phyloP scores from a whole-genome alignment of 176 grass and related monocot species.

The Oropetium thomaeum region DNA sequence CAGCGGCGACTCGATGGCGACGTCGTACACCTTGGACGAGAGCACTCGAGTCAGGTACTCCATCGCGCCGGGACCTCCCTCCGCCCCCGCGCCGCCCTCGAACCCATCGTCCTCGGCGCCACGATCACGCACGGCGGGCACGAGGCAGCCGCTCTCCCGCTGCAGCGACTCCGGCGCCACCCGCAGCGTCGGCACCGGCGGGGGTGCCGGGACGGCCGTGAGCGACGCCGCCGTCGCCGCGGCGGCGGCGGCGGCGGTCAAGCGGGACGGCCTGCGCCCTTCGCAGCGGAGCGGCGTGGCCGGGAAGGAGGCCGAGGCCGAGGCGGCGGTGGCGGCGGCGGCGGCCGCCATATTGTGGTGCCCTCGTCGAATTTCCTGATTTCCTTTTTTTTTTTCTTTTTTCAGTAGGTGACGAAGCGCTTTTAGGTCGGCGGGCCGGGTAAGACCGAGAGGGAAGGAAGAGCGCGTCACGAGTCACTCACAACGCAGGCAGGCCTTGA shows the following conservation, averaged over 20 bases:
- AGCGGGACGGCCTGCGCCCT: neutral
- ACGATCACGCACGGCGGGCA: neutral
- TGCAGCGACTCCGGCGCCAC: constrained; percentile 64
- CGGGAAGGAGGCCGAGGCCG: neutral
- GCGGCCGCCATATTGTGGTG: constrained; percentile 51
- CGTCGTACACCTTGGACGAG: constrained; percentile 89
- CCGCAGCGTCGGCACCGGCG: constrained; percentile 41
- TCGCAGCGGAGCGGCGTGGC: neutral
- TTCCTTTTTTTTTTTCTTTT: neutral
- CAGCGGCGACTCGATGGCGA: constrained; percentile 77
- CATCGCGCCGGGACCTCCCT: constrained; percentile 64
- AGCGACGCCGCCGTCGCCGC: constrained; percentile 10
- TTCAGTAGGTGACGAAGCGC: neutral
- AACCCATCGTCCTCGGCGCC: neutral
- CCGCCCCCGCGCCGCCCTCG: neutral
- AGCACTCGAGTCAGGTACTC: constrained; percentile 82
- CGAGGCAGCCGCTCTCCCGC: constrained; percentile 64
- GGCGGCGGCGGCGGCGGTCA: constrained; percentile 9
- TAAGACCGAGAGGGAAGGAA: neutral
- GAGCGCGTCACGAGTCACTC: constrained; percentile 14
- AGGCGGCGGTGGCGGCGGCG: constrained; percentile 23
- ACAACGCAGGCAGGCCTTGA: neutral
- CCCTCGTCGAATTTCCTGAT: neutral
- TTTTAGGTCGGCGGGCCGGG: neutral
- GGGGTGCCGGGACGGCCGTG: constrained; percentile 5